phyloP scores from a whole-genome alignment of 768 basidiomycete genomes.

The Boletus rufocinnamomeus region DNA sequence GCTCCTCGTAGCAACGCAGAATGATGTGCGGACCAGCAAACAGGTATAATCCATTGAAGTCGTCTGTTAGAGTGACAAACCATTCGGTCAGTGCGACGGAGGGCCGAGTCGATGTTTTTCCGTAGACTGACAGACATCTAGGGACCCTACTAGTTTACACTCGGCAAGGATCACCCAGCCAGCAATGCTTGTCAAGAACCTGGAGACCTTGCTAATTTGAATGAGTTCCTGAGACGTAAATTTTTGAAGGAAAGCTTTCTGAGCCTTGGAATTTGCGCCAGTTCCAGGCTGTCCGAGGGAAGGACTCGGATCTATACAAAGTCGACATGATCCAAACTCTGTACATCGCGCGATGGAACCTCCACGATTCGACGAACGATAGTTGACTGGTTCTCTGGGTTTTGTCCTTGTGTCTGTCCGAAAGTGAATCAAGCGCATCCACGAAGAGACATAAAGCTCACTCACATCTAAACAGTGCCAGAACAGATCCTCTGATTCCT shows the following conservation, averaged over 20 bases:
- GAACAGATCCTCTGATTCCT: constrained; percentile 23
- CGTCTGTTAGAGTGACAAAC: constrained; percentile 4
- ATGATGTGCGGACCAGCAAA: constrained; percentile 20
- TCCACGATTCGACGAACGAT: constrained; percentile 17
- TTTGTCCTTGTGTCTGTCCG: constrained; percentile 15
- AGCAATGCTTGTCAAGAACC: constrained; percentile 7
- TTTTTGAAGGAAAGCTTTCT: constrained; percentile 16
- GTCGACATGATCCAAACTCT: constrained; percentile 12
- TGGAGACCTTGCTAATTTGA: constrained; percentile 14
- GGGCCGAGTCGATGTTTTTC: background rate
- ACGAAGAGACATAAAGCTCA: background rate
- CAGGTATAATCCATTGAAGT: constrained; percentile 14
- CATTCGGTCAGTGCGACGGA: background rate
- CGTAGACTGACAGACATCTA: constrained; percentile 16
- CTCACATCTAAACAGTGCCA: constrained; percentile 20
- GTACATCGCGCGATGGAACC: constrained; percentile 18
- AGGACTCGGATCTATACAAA: constrained; percentile 6
- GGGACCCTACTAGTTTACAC: constrained; percentile 2
- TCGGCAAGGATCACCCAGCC: constrained; percentile 12
- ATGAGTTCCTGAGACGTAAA: constrained; percentile 21
- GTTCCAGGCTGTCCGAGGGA: background rate
- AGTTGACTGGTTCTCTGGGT: constrained; percentile 10
- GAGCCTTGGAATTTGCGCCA: background rate
- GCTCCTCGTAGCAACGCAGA: constrained; percentile 21
- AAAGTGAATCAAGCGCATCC: background rate